Base-by-base conservation (phyloP, 2,329 filamentous ascomycete species). In the Emmonsiellopsis sp. region DNA sequence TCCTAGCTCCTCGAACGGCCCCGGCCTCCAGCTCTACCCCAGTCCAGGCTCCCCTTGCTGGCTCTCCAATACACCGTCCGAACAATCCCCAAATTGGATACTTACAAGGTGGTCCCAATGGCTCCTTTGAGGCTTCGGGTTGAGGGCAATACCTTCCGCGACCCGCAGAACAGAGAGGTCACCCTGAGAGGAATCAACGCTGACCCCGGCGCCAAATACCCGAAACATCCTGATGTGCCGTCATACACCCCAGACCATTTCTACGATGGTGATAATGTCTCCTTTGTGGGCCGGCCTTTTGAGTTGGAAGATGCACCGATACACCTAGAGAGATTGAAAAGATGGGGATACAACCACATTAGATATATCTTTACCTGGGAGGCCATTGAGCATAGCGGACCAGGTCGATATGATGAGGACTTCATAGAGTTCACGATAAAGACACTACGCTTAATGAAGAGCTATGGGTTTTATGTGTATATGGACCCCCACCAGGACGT, bases 401-500 rank as follows among this genome's bases (percentile, higher is more conserved):
- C 94, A 0, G 89, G 91, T 1, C 84, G 82, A 64, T 98, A 97
- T 68, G 94, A 98, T 63, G 89, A 98, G 65, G 85, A 87, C 57
- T 98, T 88, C 80, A 91, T 97, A 59, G 79, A 87, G 60, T 89
- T 95, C 67, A 98, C 93, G 0, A 89, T 98, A 59, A 80, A 88
- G 40, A 77, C 95, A 9, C 71, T 98, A 61, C 81, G 90, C 53
- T 77, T 90, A 58, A 91, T 91, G 39, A 95, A 91, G 67, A 78
- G 83, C 39, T 97, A 95, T 74, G 88, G 88, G 32, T 96, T 98
- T 69, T 95, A 94, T 65, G 79, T 98, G 49, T 97, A 96, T 67
- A 95, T 98, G 89, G 94, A 98, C 62, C 92, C 94, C 17, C 93
- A 98, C 69, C 93, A 98, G 76, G 93, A 98, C 74, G 92, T 97